Conservation (phyloP, 2,329 filamentous ascomycete genomes). For the Herpotrichia juniperi region DNA sequence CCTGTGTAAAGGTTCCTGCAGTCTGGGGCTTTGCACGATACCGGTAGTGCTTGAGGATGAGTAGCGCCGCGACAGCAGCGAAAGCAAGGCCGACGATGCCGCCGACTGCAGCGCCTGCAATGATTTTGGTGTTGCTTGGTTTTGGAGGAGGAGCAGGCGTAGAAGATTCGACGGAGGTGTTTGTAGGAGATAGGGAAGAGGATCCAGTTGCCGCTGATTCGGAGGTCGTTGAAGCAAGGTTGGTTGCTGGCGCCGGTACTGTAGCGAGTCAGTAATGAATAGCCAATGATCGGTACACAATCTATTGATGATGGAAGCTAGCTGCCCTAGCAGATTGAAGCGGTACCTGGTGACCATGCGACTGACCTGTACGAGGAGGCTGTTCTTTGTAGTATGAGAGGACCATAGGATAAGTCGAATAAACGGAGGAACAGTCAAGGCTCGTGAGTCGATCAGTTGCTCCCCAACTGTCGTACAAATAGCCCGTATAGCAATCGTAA, state of each 20-base stretch:
- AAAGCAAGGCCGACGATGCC: slow-evolving; percentile 8
- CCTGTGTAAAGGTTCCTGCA: too few relatives aligned
- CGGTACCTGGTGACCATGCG: neutral
- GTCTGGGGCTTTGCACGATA: too few relatives aligned
- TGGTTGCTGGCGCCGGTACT: too few relatives aligned
- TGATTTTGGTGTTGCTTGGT: slow-evolving; percentile 5
- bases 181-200: neutral
- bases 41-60: slow-evolving; percentile 3
- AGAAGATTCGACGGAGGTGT: neutral
- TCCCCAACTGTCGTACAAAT: neutral
- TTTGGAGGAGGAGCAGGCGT: neutral
- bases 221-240: too few relatives aligned
- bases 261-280: too few relatives aligned
- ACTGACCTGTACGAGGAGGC: neutral
- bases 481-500: neutral
- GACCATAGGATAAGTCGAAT: neutral
- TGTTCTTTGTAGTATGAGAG: neutral
- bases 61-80: slow-evolving; percentile 4
- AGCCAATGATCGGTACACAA: too few relatives aligned
- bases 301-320: neutral
- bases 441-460: neutral
- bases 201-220: neutral
- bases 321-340: neutral
- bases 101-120: slow-evolving; percentile 8
- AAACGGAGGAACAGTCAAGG: neutral